These are phyloP conservation scores for Geranium rotundifolium DNA, from an alignment of 345 rosid genomes.

Conservation along the genomic window DNA sequence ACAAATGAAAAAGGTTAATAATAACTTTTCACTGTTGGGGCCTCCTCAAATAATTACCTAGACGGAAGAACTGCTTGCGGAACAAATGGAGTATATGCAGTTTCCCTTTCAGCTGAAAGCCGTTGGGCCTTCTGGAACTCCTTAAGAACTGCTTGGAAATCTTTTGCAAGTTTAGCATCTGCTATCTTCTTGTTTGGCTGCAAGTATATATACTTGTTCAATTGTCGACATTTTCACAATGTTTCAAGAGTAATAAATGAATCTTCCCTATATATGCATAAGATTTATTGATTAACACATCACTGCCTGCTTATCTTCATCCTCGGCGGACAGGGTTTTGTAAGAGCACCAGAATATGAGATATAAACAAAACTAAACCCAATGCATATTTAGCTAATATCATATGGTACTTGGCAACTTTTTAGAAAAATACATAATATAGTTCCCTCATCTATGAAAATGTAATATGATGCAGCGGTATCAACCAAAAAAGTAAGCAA, in stretches of 20 bases:
- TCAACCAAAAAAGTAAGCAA: neutral
- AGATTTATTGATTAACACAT: neutral
- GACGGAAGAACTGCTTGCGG: constrained; percentile 56
- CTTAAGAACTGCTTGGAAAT: constrained; percentile 82
- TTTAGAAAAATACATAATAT: too few species aligned
- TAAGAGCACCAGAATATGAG: neutral
- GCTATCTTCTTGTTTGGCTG: constrained; percentile 75
- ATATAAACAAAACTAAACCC: neutral
- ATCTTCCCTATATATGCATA: neutral
- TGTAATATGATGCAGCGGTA: neutral
- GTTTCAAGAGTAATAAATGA: neutral
- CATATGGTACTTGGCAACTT: neutral
- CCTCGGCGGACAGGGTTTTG: neutral
- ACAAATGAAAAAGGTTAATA: neutral
- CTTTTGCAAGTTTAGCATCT: constrained; percentile 96
- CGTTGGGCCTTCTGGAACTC: constrained; percentile 98
- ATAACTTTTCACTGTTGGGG: neutral
- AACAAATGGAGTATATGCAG: constrained; percentile 66
- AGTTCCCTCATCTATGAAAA: neutral
- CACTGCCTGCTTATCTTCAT: neutral
- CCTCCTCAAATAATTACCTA: constrained; percentile 32
- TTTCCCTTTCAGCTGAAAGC: constrained; percentile 97
- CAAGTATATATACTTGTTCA: neutral
- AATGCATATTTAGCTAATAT: too few species aligned
- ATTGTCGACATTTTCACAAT: neutral